These are phyloP conservation scores for Trichophyton simii DNA, from an alignment of 2,329 filamentous ascomycete genomes.

Conservation along the genomic window DNA sequence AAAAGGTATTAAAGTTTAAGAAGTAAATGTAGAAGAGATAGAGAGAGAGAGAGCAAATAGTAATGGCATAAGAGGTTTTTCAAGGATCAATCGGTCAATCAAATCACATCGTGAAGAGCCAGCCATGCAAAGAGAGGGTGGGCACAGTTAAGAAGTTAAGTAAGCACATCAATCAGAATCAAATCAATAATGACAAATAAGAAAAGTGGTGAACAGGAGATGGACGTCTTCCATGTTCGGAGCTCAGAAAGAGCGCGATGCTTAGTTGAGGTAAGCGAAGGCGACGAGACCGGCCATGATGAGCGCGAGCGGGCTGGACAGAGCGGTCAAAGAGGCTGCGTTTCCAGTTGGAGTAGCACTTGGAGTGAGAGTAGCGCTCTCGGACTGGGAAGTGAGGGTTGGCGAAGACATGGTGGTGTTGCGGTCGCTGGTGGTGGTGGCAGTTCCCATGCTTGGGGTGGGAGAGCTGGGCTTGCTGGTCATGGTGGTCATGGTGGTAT, in stretches of 20 bases:
- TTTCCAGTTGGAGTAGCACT: constrained; percentile 16
- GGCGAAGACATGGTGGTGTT: constrained; percentile 13
- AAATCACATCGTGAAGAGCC: constrained; percentile 1
- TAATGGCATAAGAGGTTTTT: constrained; percentile 1
- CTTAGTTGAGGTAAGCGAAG: constrained; percentile 22
- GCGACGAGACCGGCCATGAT: constrained; percentile 24
- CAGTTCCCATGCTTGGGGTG: constrained; percentile 15
- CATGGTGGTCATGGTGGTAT: constrained; percentile 11
- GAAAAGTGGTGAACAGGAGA: neutral
- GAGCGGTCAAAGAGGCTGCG: constrained; percentile 12
- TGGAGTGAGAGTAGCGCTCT: constrained; percentile 13
- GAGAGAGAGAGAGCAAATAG: neutral
- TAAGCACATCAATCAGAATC: constrained; percentile 2
- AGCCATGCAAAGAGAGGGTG: neutral
- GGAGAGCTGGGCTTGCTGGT: constrained; percentile 1
- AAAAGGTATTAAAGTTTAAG: neutral
- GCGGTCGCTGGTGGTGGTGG: neutral
- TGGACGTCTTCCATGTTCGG: too few relatives aligned
- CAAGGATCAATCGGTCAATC: neutral
- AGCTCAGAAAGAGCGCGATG: constrained; percentile 2
- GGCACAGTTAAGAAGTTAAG: neutral
- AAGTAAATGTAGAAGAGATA: neutral
- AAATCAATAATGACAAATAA: neutral
- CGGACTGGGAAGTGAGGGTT: constrained; percentile 10
- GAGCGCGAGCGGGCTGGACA: constrained; percentile 22